Evolutionary conservation across 176 grass and related monocot genomes (phyloP).

Genomic region (Thinopyrum elongatum): DNA sequence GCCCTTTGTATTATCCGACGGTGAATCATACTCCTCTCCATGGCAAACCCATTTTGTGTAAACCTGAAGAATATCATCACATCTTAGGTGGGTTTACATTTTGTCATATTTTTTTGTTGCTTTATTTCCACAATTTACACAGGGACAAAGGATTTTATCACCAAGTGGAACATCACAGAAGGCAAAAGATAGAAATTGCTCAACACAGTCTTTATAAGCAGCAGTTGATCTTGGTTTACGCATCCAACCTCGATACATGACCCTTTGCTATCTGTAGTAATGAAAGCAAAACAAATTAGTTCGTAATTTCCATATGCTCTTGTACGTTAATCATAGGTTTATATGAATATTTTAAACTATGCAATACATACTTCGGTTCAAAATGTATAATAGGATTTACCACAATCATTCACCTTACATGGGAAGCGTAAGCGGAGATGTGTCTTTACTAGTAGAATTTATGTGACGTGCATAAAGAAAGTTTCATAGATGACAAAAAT

Average conservation of each 20-base stretch:
- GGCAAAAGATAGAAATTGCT: conserved; percentile 1
- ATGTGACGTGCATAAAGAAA: no score
- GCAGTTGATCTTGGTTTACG: conserved; percentile 1
- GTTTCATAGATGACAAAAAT: neutral
- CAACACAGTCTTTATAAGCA: neutral
- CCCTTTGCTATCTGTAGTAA: neutral
- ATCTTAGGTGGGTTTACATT: neutral
- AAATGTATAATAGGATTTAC: neutral
- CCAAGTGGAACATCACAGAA: neutral
- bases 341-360: neutral
- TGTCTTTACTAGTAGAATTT: neutral
- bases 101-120: neutral
- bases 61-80: conserved; percentile 9
- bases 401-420: neutral
- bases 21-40: neutral
- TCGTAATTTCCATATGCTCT: neutral
- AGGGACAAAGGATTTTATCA: conserved; percentile 1
- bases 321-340: neutral
- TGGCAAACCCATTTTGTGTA: neutral
- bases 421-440: neutral
- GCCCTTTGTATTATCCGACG: no score
- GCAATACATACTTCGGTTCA: neutral
- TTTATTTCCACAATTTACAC: neutral
- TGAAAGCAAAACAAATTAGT: neutral
- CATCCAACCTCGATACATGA: neutral